Evolutionary conservation across 257 asterid genomes (phyloP).

Genomic region (Solanum boliviense): DNA sequence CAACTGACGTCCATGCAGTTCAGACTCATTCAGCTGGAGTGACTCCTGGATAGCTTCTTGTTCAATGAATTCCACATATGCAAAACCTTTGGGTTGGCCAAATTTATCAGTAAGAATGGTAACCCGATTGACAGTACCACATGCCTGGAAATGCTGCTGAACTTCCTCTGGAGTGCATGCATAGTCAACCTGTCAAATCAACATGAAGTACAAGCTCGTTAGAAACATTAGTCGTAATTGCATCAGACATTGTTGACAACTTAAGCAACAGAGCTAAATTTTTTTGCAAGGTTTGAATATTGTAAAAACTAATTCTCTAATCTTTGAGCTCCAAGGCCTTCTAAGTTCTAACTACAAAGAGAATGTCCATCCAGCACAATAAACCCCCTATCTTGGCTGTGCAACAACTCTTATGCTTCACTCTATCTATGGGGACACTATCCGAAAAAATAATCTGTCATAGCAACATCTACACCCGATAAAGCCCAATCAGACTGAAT

Average conservation of each 20-base stretch:
- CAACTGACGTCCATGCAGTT: constrained; percentile 77
- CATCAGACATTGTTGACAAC: background rate
- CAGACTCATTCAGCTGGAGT: constrained; percentile 57
- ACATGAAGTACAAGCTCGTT: constrained; percentile 4
- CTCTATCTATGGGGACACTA: background rate
- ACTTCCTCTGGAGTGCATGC: constrained; percentile 80
- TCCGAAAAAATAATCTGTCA: background rate
- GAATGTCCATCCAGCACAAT: background rate
- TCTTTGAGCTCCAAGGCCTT: background rate
- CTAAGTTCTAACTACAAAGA: background rate
- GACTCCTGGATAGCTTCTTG: constrained; percentile 74
- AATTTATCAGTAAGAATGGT: constrained; percentile 65
- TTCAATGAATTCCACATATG: constrained; percentile 74
- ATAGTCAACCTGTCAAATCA: constrained; percentile 60
- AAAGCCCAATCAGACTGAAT: constrained; percentile 7
- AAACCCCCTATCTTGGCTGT: background rate
- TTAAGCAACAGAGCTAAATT: background rate
- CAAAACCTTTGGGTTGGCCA: constrained; percentile 82
- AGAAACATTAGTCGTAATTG: background rate
- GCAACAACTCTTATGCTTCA: background rate
- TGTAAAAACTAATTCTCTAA: background rate
- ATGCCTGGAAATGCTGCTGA: constrained; percentile 78
- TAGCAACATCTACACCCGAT: background rate
- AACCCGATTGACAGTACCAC: constrained; percentile 76
- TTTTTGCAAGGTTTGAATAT: background rate